Evolutionary conservation across 345 rosid genomes (phyloP).

Genomic region (Arabis hirsuta): DNA sequence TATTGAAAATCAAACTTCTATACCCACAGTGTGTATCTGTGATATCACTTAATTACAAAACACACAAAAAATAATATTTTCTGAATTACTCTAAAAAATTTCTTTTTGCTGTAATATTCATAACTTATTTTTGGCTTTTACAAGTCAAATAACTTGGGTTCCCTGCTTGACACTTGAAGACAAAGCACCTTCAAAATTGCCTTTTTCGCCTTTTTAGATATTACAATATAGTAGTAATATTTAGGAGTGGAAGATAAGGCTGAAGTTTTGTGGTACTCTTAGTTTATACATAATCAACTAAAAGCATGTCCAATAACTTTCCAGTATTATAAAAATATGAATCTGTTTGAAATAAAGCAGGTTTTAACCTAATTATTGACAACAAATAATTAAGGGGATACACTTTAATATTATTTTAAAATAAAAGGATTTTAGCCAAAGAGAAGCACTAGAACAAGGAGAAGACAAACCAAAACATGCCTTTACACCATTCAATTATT

Average conservation of each 20-base stretch:
- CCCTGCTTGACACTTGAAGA: slow-evolving; percentile 32
- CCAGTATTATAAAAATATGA: slow-evolving; percentile 16
- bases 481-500: slow-evolving; percentile 40
- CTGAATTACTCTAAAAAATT: not conserved
- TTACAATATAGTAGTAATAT: slow-evolving; percentile 6
- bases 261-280: slow-evolving; percentile 36
- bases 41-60: too few relatives aligned
- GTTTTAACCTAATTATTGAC: slow-evolving; percentile 42
- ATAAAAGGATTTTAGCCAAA: slow-evolving; percentile 35
- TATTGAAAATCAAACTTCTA: slow-evolving; percentile 13
- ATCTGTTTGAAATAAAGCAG: slow-evolving; percentile 37
- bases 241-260: slow-evolving; percentile 44
- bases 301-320: slow-evolving; percentile 33
- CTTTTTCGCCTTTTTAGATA: slow-evolving; percentile 14
- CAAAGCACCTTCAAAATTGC: slow-evolving; percentile 25
- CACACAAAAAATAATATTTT: not conserved
- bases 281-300: slow-evolving; percentile 13
- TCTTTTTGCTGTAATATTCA: not conserved
- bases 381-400: slow-evolving; percentile 31
- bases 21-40: not conserved
- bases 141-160: slow-evolving; percentile 24
- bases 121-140: slow-evolving; percentile 1
- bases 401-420: slow-evolving; percentile 24
- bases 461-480: slow-evolving; percentile 51
- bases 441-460: slow-evolving; percentile 48